Percentiles rank a stretch among this genome's conserved stretches.
Evolutionary conservation across 805 yeast species (phyloP).

Genomic region (Zygotorulaspora sp.): DNA sequence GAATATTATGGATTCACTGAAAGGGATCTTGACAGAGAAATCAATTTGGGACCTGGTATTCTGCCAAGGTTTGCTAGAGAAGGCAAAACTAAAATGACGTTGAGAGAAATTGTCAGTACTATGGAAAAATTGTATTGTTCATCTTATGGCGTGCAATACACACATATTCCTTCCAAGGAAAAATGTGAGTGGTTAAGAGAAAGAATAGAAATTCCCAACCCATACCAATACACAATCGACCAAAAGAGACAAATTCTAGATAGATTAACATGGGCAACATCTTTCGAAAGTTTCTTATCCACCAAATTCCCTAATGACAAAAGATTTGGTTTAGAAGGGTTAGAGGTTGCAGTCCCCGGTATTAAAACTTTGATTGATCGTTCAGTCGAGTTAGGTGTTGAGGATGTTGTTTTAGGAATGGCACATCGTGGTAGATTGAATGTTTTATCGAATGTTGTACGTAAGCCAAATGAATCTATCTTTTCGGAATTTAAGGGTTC

Average conservation of each 20-base stretch:
- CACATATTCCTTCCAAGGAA: conserved; percentile 91
- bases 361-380: conserved; percentile 93
- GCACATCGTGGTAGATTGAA: conserved; percentile 99
- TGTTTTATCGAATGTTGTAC: conserved; percentile 95
- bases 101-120: conserved; percentile 69
- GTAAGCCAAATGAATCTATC: conserved; percentile 97
- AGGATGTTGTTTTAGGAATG: conserved; percentile 97
- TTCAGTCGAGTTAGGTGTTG: conserved; percentile 87
- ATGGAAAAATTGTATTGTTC: conserved; percentile 86
- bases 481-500: conserved; percentile 95
- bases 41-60: conserved; percentile 96
- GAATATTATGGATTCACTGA: conserved; percentile 91
- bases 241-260: conserved; percentile 95
- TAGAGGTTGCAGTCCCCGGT: conserved; percentile 94
- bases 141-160: conserved; percentile 88
- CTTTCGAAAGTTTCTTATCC: conserved; percentile 87
- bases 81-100: conserved; percentile 56
- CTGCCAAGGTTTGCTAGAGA: conserved; percentile 79
- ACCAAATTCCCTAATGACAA: conserved; percentile 97
- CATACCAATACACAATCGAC: conserved; percentile 76
- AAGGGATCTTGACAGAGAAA: conserved; percentile 73
- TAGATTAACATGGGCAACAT: conserved; percentile 93
- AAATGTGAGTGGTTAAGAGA: conserved; percentile 99
- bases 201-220: conserved; percentile 87
- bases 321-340: conserved; percentile 98